phyloP scores from a whole-genome alignment of 768 basidiomycete genomes.

The Pholiota conissans region DNA sequence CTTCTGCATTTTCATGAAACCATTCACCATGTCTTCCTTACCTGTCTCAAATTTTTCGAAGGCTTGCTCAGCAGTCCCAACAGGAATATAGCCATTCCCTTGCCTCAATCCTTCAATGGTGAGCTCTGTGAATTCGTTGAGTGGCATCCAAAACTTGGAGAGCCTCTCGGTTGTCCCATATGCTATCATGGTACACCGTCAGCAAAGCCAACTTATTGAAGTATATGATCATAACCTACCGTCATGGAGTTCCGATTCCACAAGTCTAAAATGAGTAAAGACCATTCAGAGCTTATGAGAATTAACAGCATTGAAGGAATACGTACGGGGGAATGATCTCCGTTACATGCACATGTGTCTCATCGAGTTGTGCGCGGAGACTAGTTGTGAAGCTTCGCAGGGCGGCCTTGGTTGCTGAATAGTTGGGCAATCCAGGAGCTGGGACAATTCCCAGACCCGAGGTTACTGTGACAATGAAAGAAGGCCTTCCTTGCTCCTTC shows the following conservation, averaged over 20 bases:
- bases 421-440: constrained; percentile 41
- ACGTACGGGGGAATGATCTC: constrained; percentile 59
- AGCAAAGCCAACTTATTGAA: neutral
- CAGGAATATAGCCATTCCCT: constrained; percentile 26
- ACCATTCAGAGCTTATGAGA: neutral
- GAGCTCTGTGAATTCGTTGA: constrained; percentile 43
- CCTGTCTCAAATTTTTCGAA: constrained; percentile 35
- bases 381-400: constrained; percentile 52
- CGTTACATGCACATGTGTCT: constrained; percentile 51
- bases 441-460: constrained; percentile 53
- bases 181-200: constrained; percentile 28
- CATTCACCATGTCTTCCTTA: constrained; percentile 24
- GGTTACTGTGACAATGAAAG: constrained; percentile 51
- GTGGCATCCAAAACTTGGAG: constrained; percentile 56
- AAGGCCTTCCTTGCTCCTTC: constrained; percentile 45
- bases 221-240: constrained; percentile 29
- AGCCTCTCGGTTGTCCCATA: constrained; percentile 49
- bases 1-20: neutral
- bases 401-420: constrained; percentile 60
- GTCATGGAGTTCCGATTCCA: constrained; percentile 64
- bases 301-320: constrained; percentile 18
- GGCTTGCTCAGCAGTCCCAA: constrained; percentile 19
- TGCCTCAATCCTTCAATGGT: constrained; percentile 28
- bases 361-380: constrained; percentile 44
- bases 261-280: constrained; percentile 36